Evolutionary conservation across 1,284 basidiomycete genomes (phyloP), one percentile per base, ranked within the genome.

Genomic region (Takashimella koratensis): DNA sequence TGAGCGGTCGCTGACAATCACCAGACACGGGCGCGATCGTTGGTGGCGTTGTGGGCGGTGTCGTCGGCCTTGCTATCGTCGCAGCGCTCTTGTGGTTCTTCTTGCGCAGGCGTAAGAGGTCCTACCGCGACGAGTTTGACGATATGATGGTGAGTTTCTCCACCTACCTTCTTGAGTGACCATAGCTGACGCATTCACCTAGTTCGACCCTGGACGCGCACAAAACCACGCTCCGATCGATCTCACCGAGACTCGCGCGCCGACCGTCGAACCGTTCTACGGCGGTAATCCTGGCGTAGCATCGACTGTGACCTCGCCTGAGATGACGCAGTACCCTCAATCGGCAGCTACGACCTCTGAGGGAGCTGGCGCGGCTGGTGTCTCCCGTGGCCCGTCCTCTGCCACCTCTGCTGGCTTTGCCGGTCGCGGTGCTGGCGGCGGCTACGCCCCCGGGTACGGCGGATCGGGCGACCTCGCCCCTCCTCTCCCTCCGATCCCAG

Each of bases 11-110:
- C 30, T 36, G 30, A 8, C 16, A 8, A 16, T 36, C 16, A 8
- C 16, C 56, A 68, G 68, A 72, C 48, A 61, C 59, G 30, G 74
- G 73, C 10, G 68, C 74, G 2, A 76, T 76, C 45, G 73, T 66
- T 19, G 74, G 74, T 46, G 74, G 73, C 36, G 69, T 71, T 22
- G 73, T 76, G 27, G 74, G 74, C 10, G 74, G 74, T 56, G 73
- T 75, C 5, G 66, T 61, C 22, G 74, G 71, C 58, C 58, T 74
- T 6, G 60, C 62, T 20, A 16, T 70, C 11, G 58, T 76, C 23
- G 53, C 57, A 8, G 63, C 62, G 13, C 53, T 70, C 23, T n/a
- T 71, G 5, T 67, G 60, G 59, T 68, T 73, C 68, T 64, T 73
- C 54, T 52, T 55, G 41, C 65, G 64, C 56, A 65, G 64, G 49